A percentile compares a stretch with the other conserved stretches of the same genome.
Conservation (phyloP, 1,284 basidiomycete species). For the Leccinum griseonigrum region DNA sequence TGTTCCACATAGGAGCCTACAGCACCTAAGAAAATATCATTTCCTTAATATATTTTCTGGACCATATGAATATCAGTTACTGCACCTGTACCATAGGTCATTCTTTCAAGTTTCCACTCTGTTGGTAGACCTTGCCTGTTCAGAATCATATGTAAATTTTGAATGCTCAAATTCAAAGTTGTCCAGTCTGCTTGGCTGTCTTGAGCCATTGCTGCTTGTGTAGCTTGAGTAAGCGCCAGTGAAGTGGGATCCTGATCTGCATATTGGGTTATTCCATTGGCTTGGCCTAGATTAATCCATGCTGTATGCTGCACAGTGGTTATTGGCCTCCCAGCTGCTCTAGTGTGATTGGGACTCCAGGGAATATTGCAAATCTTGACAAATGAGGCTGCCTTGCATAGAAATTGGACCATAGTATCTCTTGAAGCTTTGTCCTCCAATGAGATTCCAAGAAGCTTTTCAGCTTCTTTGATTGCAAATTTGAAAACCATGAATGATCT, state of each 20-base stretch:
- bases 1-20: neutral
- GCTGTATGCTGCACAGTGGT: no score
- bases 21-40: neutral
- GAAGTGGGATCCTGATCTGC: neutral
- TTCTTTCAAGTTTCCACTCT: neutral
- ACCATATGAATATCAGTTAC: neutral
- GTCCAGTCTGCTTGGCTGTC: neutral
- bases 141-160: neutral
- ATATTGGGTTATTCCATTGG: neutral
- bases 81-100: neutral
- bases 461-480: neutral
- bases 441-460: neutral
- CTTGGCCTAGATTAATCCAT: neutral
- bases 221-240: neutral
- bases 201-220: neutral
- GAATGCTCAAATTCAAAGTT: neutral
- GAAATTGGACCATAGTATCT: neutral
- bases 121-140: neutral
- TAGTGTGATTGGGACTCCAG: neutral
- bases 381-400: neutral
- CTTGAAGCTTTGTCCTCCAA: neutral
- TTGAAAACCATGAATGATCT: neutral
- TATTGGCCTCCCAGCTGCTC: neutral
- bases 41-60: neutral
- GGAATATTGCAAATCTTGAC: neutral